These are phyloP conservation scores for Fagus sylvatica DNA, from an alignment of 306 rosid genomes.

Conservation along the genomic window DNA sequence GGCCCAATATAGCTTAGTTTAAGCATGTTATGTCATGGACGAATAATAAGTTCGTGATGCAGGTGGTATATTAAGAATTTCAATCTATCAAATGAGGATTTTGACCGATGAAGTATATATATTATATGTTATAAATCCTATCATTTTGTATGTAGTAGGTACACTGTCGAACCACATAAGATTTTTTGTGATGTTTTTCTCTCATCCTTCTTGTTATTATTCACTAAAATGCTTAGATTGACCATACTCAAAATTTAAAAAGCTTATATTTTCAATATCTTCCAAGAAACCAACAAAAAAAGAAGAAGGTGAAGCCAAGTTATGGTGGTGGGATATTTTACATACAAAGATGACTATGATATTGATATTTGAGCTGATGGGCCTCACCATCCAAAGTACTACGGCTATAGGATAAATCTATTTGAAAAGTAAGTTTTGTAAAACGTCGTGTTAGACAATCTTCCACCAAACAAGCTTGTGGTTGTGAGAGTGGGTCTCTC, in stretches of 20 bases:
- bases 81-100: too few species aligned
- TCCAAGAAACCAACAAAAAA: not conserved
- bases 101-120: too few species aligned
- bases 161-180: too few species aligned
- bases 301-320: not conserved
- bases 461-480: conserved; percentile 54
- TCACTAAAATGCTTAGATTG: too few species aligned
- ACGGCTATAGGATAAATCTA: conserved; percentile 21
- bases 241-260: not conserved
- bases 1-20: too few species aligned
- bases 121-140: too few species aligned
- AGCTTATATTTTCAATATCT: not conserved
- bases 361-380: conserved; percentile 12
- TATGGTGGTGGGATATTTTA: not conserved
- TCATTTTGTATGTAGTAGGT: too few species aligned
- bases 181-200: too few species aligned
- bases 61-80: too few species aligned
- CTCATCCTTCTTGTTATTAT: too few species aligned
- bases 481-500: conserved; percentile 42
- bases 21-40: too few species aligned
- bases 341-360: not conserved
- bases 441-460: conserved; percentile 21
- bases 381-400: conserved; percentile 32
- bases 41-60: too few species aligned
- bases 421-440: conserved; percentile 22